Base-by-base conservation (phyloP, 495 filamentous ascomycete genomes). In the Hypoxylon fragiforme region DNA sequence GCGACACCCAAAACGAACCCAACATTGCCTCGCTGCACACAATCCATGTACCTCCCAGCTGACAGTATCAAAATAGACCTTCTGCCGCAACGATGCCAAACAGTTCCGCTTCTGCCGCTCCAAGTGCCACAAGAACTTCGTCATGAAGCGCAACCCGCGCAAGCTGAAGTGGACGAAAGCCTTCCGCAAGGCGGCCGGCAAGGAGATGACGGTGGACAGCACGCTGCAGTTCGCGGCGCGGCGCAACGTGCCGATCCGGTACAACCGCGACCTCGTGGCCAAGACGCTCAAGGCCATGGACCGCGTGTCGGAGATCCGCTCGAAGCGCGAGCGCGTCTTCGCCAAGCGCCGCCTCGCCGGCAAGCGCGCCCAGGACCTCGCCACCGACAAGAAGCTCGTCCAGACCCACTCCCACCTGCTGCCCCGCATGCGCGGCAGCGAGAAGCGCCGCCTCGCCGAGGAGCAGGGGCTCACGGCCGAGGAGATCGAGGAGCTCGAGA, bases 101-200 rank as follows among this genome's bases (percentile, higher is more conserved):
- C 31, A 60, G 31, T 60, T 58, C 44, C 55, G 47, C 3, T 52
- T 51, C 48, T 57, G 41, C 50, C 55, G 90, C 35, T 85, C 79
- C 53, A 97, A 96, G 80, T 96, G 92, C 79, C 90, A 95, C 74
- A 90, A 91, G 77, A 95, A 95, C 78, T 96, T 97, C 84, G 96
- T 96, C 77, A 96, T 95, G 90, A 96, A 97, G 85, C 85, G 94
- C 14, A 85, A 85, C 70, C 81, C 81, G 38, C 76, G 81, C 54
- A 85, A 88, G 73, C 79, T 95, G 66, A 89, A 88, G 71, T 95
- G 90, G 90, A 95, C 90, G 42, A 68, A 68, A 36, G 49, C 65
- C 3, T 68, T 65, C 45, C 63, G 65, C 37, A 60, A 60, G 28
- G 62, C 62, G 9, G 65, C 62, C 2, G 65, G 65, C 44, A 68